Evolutionary conservation across 495 filamentous ascomycete genomes (phyloP).

Genomic region (Trichocladium uniseriatum): DNA sequence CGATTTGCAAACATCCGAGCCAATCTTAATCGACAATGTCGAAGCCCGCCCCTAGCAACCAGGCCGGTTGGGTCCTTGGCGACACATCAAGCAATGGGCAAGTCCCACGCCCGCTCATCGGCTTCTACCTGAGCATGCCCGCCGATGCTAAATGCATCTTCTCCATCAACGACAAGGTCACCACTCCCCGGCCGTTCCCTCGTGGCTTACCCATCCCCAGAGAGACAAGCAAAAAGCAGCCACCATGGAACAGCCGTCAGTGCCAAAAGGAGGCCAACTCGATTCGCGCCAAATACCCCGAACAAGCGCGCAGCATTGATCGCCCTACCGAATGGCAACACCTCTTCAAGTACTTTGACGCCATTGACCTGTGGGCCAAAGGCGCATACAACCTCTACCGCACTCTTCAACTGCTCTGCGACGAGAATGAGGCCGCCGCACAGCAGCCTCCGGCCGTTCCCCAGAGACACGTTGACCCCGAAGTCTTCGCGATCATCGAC

Average conservation of each 20-base stretch:
- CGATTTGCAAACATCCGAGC: too few relatives aligned
- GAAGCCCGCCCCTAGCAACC: too few relatives aligned
- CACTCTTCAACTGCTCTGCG: constrained; percentile 24
- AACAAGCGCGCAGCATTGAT: constrained; percentile 23
- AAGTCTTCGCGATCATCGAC: neutral
- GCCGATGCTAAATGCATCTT: constrained; percentile 22
- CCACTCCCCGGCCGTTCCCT: constrained; percentile 14
- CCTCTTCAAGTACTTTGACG: constrained; percentile 46
- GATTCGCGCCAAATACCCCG: constrained; percentile 26
- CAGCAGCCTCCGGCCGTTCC: too few relatives aligned
- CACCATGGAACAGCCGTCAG: neutral
- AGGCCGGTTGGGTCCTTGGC: too few relatives aligned
- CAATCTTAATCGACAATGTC: too few relatives aligned
- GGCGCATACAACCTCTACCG: constrained; percentile 38
- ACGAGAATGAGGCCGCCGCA: constrained; percentile 20
- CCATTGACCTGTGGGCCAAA: constrained; percentile 37
- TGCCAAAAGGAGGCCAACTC: constrained; percentile 1
- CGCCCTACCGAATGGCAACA: constrained; percentile 19
- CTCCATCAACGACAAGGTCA: constrained; percentile 24
- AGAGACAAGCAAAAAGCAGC: too few relatives aligned
- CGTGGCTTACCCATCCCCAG: neutral
- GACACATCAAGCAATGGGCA: too few relatives aligned
- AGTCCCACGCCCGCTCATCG: neutral
- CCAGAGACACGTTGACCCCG: neutral
- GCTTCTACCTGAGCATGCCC: constrained; percentile 26